These are phyloP conservation scores for Stephanodiscus minutulus DNA, from an alignment of 108 stramenopile species.

Conservation along the genomic window DNA sequence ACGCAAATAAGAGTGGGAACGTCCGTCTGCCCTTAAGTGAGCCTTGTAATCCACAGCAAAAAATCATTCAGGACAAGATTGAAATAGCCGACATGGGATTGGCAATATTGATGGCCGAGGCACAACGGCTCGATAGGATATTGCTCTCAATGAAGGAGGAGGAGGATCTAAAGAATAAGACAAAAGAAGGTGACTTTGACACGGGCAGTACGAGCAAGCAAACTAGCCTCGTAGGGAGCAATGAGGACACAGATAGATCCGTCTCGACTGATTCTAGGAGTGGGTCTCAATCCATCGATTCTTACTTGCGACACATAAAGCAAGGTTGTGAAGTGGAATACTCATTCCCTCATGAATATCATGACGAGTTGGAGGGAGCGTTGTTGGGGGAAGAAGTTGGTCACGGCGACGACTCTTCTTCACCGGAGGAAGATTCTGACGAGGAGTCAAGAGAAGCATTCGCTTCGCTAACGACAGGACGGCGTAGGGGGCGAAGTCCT, in stretches of 20 bases:
- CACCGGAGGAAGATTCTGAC: neutral
- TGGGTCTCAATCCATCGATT: neutral
- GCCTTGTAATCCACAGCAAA: neutral
- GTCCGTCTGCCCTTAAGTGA: neutral
- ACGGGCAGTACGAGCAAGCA: neutral
- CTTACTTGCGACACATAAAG: neutral
- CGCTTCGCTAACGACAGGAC: neutral
- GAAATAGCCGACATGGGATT: conserved; percentile 74
- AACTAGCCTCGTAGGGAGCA: neutral
- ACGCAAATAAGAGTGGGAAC: neutral
- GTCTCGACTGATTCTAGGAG: neutral
- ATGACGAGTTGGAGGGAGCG: conserved; percentile 31
- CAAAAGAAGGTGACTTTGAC: conserved; percentile 4
- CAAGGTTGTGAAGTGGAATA: conserved; percentile 41
- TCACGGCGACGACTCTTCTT: conserved; percentile 17
- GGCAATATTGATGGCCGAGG: conserved; percentile 73
- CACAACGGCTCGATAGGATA: conserved; percentile 50
- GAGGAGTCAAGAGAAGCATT: neutral
- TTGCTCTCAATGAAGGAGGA: conserved; percentile 45
- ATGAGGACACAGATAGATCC: neutral
- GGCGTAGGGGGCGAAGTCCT: conserved; percentile 22
- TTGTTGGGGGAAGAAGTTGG: conserved; percentile 10
- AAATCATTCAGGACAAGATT: conserved; percentile 45
- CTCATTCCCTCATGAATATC: conserved; percentile 31
- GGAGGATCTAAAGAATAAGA: too few relatives aligned